Conservation (phyloP, 1,284 basidiomycete species). For the Cutaneotrichosporon sp. region DNA sequence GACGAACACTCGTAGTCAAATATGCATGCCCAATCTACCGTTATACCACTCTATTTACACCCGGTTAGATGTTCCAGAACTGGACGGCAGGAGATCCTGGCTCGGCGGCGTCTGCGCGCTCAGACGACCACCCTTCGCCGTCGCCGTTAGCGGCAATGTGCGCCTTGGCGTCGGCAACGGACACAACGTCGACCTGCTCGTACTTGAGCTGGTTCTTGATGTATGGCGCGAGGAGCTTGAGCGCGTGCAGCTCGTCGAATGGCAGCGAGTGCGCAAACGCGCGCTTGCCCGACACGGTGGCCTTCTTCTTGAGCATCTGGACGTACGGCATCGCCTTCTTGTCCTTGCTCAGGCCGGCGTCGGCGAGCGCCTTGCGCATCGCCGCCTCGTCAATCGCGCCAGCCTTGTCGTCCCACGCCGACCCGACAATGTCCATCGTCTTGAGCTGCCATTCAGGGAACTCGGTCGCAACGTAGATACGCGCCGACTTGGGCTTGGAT, state of each 20-base stretch:
- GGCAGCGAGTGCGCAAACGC: constrained; percentile 83
- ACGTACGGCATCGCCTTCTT: constrained; percentile 95
- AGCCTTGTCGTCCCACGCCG: constrained; percentile 59
- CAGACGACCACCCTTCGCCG: constrained; percentile 42
- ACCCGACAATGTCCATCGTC: constrained; percentile 70
- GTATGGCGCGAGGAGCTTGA: constrained; percentile 70
- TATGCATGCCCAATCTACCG: not conserved
- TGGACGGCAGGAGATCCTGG: constrained; percentile 81
- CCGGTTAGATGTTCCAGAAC: constrained; percentile 55
- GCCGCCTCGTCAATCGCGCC: constrained; percentile 77
- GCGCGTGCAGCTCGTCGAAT: constrained; percentile 78
- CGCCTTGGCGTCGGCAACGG: constrained; percentile 61
- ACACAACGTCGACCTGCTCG: constrained; percentile 63
- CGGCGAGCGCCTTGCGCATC: constrained; percentile 64
- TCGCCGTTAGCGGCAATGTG: constrained; percentile 32
- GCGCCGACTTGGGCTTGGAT: constrained; percentile 74
- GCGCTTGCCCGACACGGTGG: constrained; percentile 66
- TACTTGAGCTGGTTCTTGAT: constrained; percentile 77
- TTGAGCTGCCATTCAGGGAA: constrained; percentile 94
- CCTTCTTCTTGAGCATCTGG: constrained; percentile 85
- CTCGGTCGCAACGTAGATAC: constrained; percentile 80
- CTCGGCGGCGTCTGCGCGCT: constrained; percentile 68
- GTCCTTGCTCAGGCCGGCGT: constrained; percentile 86
- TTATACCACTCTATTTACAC: not conserved
- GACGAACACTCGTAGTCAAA: too few species aligned